These are phyloP conservation scores for Fraxinus quadrangulata DNA, from an alignment of 257 asterid genomes.

Conservation along the genomic window DNA sequence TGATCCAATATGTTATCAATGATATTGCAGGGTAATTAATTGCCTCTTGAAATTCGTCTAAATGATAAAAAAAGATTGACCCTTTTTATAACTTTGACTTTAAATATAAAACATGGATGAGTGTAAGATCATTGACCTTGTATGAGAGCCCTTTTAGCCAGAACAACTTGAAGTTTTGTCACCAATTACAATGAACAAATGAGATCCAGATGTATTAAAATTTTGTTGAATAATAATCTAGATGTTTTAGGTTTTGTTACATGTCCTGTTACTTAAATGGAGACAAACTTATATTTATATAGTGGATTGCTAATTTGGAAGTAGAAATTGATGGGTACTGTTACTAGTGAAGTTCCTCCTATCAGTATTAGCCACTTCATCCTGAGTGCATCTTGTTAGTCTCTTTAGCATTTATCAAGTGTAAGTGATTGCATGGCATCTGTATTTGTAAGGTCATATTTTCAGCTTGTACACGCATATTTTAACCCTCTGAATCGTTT, in stretches of 20 bases:
- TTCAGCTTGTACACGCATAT: background rate
- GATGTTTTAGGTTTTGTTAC: background rate
- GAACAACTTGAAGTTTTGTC: background rate
- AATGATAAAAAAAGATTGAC: background rate
- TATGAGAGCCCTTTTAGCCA: background rate
- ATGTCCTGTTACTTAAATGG: background rate
- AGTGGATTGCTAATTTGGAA: background rate
- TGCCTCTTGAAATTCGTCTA: background rate
- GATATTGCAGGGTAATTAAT: background rate
- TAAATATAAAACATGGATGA: background rate
- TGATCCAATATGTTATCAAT: background rate
- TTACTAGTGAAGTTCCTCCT: background rate
- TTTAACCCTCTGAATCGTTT: no score
- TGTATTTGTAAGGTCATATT: background rate
- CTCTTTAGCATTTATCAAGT: background rate
- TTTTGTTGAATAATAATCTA: background rate
- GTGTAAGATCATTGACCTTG: background rate
- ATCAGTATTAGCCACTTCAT: background rate
- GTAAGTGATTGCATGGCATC: background rate
- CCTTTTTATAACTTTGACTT: background rate
- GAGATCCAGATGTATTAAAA: background rate
- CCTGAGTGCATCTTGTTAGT: background rate
- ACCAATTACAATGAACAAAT: background rate
- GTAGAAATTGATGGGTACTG: background rate
- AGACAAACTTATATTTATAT: background rate